Evolutionary conservation across 2,329 filamentous ascomycete species (phyloP).

Genomic region (Tolypocladium tundrense): DNA sequence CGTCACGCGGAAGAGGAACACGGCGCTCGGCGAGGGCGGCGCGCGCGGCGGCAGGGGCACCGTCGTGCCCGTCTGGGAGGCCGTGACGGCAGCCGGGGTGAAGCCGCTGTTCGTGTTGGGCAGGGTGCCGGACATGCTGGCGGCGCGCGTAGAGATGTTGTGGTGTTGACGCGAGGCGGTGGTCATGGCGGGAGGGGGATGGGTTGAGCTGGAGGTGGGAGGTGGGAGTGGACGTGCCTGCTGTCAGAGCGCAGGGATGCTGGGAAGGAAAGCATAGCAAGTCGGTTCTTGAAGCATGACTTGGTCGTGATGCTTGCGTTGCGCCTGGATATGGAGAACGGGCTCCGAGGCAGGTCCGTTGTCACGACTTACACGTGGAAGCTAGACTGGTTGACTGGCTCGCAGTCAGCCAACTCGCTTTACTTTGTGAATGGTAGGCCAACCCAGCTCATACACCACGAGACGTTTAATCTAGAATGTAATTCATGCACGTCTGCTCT

Average conservation of each 20-base stretch:
- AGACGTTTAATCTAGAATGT: too few relatives aligned
- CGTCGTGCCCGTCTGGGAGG: not conserved
- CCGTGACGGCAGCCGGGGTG: not conserved
- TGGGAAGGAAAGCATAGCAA: not conserved
- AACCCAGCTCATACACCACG: not conserved
- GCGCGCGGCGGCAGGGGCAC: not conserved
- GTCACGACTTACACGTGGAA: not conserved
- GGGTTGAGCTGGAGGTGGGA: not conserved
- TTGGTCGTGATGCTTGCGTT: too few relatives aligned
- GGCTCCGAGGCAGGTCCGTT: not conserved
- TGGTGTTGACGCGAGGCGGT: not conserved
- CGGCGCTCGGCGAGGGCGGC: not conserved
- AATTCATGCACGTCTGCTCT: too few relatives aligned
- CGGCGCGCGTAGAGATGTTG: not conserved
- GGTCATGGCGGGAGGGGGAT: not conserved
- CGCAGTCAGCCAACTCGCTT: not conserved
- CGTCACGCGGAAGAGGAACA: not conserved
- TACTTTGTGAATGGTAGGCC: not conserved
- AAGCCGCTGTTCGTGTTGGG: not conserved
- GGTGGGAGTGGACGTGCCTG: not conserved
- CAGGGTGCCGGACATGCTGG: not conserved
- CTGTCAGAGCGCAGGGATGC: too few relatives aligned
- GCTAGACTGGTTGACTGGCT: not conserved
- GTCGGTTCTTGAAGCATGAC: too few relatives aligned
- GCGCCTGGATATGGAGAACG: not conserved